These are phyloP conservation scores for Petunia hybrid DNA, from an alignment of 305 asterid genomes.

Conservation along the genomic window DNA sequence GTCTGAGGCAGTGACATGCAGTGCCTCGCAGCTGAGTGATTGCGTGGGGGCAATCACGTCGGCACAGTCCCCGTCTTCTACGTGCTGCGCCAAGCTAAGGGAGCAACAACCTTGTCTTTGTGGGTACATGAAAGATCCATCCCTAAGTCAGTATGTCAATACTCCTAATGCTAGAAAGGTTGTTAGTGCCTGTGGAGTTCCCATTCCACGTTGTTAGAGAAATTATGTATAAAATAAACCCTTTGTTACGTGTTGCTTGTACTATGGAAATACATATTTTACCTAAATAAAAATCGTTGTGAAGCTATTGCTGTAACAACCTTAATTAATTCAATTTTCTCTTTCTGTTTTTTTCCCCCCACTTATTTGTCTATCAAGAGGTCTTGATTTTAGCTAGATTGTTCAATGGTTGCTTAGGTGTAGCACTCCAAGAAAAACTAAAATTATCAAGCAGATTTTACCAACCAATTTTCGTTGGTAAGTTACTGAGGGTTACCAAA, in stretches of 20 bases:
- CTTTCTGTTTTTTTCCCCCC: no score
- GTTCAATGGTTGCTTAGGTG: no score
- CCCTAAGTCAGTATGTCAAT: constrained; percentile 38
- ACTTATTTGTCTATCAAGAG: no score
- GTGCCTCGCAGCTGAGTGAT: constrained; percentile 41
- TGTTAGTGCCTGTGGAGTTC: constrained; percentile 42
- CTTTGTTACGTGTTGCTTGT: not conserved
- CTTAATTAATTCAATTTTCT: no score
- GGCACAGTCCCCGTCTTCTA: constrained; percentile 33
- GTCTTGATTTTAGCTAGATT: no score
- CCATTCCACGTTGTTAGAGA: constrained; percentile 41
- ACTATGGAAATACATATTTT: not conserved
- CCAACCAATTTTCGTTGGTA: no score
- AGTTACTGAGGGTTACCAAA: no score
- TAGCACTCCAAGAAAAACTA: no score
- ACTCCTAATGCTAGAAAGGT: constrained; percentile 53
- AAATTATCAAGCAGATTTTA: no score
- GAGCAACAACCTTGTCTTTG: constrained; percentile 57
- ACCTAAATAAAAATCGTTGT: not conserved
- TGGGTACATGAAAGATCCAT: constrained; percentile 47
- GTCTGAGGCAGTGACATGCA: constrained; percentile 50
- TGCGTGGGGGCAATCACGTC: constrained; percentile 46
- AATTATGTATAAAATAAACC: not conserved
- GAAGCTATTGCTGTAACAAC: not conserved
- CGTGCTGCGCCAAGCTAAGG: constrained; percentile 51